Evolutionary conservation across 345 rosid genomes (phyloP), one percentile per base, ranked within the genome.

Genomic region (Anastatica hierochuntica): DNA sequence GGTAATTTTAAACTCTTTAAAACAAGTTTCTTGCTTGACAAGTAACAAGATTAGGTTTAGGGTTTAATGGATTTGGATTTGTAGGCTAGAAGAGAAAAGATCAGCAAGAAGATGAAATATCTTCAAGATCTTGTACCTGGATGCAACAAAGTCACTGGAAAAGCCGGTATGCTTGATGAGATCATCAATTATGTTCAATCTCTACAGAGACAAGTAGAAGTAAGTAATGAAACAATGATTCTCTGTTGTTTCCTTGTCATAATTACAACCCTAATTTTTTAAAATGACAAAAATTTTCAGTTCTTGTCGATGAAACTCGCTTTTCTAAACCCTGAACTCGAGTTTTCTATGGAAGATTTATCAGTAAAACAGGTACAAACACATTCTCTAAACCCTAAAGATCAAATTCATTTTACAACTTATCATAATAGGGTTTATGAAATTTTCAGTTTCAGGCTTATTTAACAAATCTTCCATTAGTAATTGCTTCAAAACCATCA

Each of bases 131-230:
- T 83, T 41, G 84, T 88, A 14, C 97, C 92, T 2, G 85, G 95
- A 20, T 80, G 95, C 65, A 73, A 61, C 59, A 77, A 75, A 66
- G 70, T 77, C 20, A 70, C 84, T 1, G 94, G 92, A 17, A 81
- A 83, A 58, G 95, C 97, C 15, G 84, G 87, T 36, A 71, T 87
- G 89, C 88, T 90, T 36, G 94, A 87, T 71, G 98, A 90, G 59
- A 79, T 87, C 52, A 90, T 90, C 58, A 84, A 79, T 72, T 78
- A 88, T 71, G 92, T 83, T 56, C 88, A 81, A 67, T 84, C 85
- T 53, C 77, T 88, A 27, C 96, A 90, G 45, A 71, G 74, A 64
- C 96, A 83, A 76, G 88, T 83, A 6, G 94, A n/a, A n/a, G n/a
- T n/a, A n/a, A n/a, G n/a, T n/a, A n/a, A n/a, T n/a, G n/a, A n/a